A percentile compares a stretch with the other conserved stretches of the same genome.
These are phyloP conservation scores for Rhytidhysteron rufulum DNA, from an alignment of 2,329 filamentous ascomycete species.

Conservation along the genomic window DNA sequence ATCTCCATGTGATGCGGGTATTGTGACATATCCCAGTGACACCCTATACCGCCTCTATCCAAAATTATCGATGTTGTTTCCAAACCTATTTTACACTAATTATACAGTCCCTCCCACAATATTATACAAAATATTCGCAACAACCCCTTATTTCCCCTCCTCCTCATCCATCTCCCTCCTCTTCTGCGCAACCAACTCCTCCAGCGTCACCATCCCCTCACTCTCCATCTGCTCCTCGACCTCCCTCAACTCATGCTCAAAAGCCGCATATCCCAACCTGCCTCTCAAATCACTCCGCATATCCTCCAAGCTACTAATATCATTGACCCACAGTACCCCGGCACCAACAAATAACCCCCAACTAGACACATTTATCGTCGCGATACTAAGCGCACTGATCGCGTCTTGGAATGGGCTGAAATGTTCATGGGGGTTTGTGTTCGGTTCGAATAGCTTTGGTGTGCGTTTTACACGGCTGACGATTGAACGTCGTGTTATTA, in stretches of 20 bases:
- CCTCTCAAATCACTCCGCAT: conserved; percentile 56
- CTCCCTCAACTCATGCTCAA: conserved; percentile 44
- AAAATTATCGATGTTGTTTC: too few species aligned
- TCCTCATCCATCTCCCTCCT: conserved; percentile 50
- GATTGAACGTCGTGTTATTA: conserved; percentile 63
- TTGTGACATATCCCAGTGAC: too few species aligned
- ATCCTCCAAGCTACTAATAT: conserved; percentile 58
- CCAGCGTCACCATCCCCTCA: conserved; percentile 16
- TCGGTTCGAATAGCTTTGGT: conserved; percentile 70
- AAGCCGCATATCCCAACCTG: conserved; percentile 52
- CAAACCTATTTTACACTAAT: conserved; percentile 8
- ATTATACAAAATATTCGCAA: too few species aligned
- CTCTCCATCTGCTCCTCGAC: conserved; percentile 12
- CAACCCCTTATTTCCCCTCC: conserved; percentile 18
- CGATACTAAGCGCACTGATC: conserved; percentile 76
- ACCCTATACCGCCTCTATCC: too few species aligned
- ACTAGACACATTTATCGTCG: conserved; percentile 78
- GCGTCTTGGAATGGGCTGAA: conserved; percentile 70
- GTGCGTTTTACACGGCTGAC: conserved; percentile 57
- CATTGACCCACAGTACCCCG: conserved; percentile 70
- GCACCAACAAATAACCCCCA: conserved; percentile 72
- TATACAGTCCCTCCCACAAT: conserved; percentile 12
- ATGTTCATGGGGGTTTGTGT: conserved; percentile 43
- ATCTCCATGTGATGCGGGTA: too few species aligned
- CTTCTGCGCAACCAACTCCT: conserved; percentile 37